Base-by-base conservation (phyloP, 768 basidiomycete species). In the Butyriboletus loyo region DNA sequence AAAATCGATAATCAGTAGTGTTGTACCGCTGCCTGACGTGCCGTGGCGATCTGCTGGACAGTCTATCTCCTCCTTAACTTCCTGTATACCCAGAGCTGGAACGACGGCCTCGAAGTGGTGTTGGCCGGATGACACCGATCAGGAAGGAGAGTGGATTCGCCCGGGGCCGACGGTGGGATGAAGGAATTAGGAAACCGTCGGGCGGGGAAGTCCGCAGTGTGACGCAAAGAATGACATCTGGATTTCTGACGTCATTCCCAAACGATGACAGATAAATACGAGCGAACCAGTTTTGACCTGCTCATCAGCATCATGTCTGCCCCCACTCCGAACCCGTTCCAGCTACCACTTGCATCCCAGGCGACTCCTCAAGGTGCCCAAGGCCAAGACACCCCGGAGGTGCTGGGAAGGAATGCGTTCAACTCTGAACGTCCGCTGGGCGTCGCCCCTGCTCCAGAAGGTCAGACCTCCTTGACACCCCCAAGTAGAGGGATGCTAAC, bases 251-350 rank as follows among this genome's bases (percentile, higher is more conserved):
- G 52, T 62, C 61, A 63, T 43, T 34, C 40, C 2, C 7, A 32
- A 41, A 34, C 0, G 31, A 14, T 27, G 14, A 28, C 35, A 48
- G 10, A 62, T 62, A 62, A 63, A 59, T 56, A 56, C 44, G 43
- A 17, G 51, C 46, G 48, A 48, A 48, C 27, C 14, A 3, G n/a
- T 27, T 27, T 24, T 27, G 27, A 34, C 1, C 35, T 28, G 28
- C 39, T 28, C 19, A n/a, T 25, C 37, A 38, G 7, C 24, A 46
- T 22, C 38, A 58, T 57, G 60, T 67, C 52, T 25, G 2, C 59
- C 44, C 75, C 81, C 63, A 36, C 25, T 5, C 28, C 34, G 1
- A 79, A 70, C 31, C 61, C 72, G n/a, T 69, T 72, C 25, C 80
- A 83, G 38, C 74, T 74, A 25, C 76, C 82, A 31, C 25, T 25